These are phyloP conservation scores for Peniophora sp. DNA, from an alignment of 1,284 basidiomycete species.

Conservation along the genomic window DNA sequence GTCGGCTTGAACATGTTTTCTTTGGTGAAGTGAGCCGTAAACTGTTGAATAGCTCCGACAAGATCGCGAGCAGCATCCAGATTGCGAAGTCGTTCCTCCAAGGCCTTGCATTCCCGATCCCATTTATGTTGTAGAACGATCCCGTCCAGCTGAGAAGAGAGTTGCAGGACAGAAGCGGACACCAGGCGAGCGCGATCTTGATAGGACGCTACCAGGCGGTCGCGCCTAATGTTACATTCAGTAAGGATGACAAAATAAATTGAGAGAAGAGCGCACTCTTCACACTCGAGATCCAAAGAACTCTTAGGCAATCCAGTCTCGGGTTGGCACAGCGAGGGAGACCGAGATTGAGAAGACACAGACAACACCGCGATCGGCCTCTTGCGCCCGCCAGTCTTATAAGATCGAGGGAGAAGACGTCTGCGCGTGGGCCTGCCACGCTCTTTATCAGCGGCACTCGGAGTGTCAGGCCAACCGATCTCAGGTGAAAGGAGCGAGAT, in stretches of 20 bases:
- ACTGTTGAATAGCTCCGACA: too few species aligned
- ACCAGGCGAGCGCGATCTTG: neutral
- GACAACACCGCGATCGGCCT: slow-evolving; percentile 8
- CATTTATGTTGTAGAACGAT: too few species aligned
- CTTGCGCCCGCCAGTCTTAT: slow-evolving; percentile 9
- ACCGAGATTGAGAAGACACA: neutral
- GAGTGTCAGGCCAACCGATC: neutral
- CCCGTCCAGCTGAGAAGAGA: too few species aligned
- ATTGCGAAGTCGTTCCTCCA: too few species aligned
- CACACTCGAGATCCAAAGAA: neutral
- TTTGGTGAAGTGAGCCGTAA: too few species aligned
- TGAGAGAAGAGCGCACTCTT: too few species aligned
- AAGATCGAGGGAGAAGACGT: neutral
- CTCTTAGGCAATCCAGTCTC: neutral
- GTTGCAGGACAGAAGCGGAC: too few species aligned
- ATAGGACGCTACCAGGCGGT: neutral
- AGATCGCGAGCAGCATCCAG: too few species aligned
- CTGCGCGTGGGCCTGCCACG: neutral
- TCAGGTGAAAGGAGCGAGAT: too few species aligned
- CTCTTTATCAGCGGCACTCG: neutral
- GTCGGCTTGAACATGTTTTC: too few species aligned
- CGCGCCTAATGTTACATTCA: neutral
- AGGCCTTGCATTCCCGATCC: too few species aligned
- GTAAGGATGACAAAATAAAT: neutral
- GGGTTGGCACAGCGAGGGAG: neutral